Base-by-base conservation (phyloP, 2,329 filamentous ascomycete genomes). In the Ascochyta rabiei region DNA sequence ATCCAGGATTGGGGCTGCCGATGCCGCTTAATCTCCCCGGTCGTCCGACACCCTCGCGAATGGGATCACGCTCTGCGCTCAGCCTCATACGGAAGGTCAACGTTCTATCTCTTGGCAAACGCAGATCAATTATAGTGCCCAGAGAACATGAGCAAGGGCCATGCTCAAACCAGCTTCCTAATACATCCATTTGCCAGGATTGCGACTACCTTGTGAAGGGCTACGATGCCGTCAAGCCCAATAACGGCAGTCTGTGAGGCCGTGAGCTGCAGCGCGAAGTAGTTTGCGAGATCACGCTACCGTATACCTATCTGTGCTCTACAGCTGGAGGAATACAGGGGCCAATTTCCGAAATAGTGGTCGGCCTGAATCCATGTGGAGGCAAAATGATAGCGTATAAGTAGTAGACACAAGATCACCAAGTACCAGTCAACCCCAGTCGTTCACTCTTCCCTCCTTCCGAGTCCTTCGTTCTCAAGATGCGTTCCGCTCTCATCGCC, bases 401-500 rank as follows among this genome's bases (percentile, higher is more conserved):
- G 43, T 48, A 48, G 48, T 35, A 44, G 26, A 15, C 33, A 28
- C 23, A 51, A 10, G 34, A 44, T 48, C 53, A 40, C n/a, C 43
- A 48, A 2, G 21, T 16, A 18, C 12, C 23, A 30, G 42, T 49
- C 39, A 57, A 50, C 43, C 48, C 44, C 44, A 46, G 54, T 53
- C 59, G 33, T 52, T 59, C 57, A 55, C 34, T 55, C 48, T 59
- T 34, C 55, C 26, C 53, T 63, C 55, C 34, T 56, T 62, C 39
- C 43, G 16, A 45, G 44, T 51, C 51, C 41, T 43, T 60, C 59
- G 41, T 56, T 57, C 12, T 51, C 61, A 67, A 50, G 18, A 71
- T 71, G 69, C 65, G 69, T 52, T 69, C 68, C 18, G 62, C 68
- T 34, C 58, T 71, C 56, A 60, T 71, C 35, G 64, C 66, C 37